A percentile compares a stretch with the other conserved stretches of the same genome.
phyloP scores from a whole-genome alignment of 768 basidiomycete species.

The Termitomyces sp. region DNA sequence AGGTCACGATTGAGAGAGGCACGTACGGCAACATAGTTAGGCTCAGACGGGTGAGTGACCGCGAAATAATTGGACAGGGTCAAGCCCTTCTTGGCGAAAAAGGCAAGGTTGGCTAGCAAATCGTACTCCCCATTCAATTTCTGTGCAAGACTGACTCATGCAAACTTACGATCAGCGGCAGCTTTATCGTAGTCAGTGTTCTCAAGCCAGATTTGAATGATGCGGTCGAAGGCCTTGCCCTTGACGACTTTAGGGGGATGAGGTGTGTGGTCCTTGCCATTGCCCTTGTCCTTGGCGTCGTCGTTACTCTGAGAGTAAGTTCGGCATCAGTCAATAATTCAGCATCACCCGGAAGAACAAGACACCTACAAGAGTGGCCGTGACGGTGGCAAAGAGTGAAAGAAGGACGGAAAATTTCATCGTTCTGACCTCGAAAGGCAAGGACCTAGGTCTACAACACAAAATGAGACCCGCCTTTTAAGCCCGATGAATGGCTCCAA shows the following conservation, averaged over 20 bases:
- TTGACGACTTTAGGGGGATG: not conserved
- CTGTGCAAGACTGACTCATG: not conserved
- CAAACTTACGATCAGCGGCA: constrained; percentile 20
- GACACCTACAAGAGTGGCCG: not conserved
- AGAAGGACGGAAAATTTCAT: constrained; percentile 1
- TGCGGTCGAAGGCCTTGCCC: constrained; percentile 27
- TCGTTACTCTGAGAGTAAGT: not conserved
- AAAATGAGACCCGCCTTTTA: not conserved
- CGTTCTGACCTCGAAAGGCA: not conserved
- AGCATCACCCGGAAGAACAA: not conserved
- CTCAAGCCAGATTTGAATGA: constrained; percentile 52
- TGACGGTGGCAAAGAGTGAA: not conserved
- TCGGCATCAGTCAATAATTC: not conserved
- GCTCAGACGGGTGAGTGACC: constrained; percentile 58
- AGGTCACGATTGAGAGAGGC: not conserved
- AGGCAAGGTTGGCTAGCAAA: constrained; percentile 22
- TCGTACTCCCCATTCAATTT: not conserved
- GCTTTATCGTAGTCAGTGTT: constrained; percentile 49
- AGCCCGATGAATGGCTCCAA: not conserved
- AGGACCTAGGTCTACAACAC: not conserved
- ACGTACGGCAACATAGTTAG: constrained; percentile 48
- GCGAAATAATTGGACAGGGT: constrained; percentile 41
- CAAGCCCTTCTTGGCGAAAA: constrained; percentile 48
- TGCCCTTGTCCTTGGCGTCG: not conserved
- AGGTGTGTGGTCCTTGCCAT: not conserved